Percentiles rank a stretch among this genome's conserved stretches.
phyloP scores from a whole-genome alignment of 352 stramenopile species.

The Phytophthora quininea region DNA sequence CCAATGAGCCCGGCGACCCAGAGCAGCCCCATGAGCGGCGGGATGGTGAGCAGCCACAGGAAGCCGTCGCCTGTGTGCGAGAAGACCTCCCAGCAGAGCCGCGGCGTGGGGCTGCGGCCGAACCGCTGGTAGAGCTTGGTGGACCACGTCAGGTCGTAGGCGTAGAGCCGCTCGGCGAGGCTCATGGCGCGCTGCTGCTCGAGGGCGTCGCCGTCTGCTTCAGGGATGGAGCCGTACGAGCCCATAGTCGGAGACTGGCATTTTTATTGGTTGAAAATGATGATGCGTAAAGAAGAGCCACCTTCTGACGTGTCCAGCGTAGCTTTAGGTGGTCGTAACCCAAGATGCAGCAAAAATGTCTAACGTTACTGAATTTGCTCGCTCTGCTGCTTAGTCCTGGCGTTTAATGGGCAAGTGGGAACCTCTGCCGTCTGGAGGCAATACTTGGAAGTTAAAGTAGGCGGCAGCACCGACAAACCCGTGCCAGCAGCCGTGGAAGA shows the following conservation, averaged over 20 bases:
- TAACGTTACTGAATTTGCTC: no score
- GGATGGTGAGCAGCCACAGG: constrained; percentile 60
- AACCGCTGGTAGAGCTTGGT: constrained; percentile 76
- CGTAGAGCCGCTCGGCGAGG: constrained; percentile 62
- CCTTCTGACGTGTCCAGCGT: neutral
- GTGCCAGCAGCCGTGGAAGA: constrained; percentile 87
- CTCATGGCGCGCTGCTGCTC: constrained; percentile 48
- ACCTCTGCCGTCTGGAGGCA: constrained; percentile 27
- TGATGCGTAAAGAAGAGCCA: constrained; percentile 3
- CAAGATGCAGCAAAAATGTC: neutral
- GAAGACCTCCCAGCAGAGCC: constrained; percentile 78
- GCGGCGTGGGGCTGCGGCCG: constrained; percentile 44
- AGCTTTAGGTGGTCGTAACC: neutral
- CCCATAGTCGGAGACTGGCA: constrained; percentile 15
- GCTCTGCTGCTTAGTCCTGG: constrained; percentile 22
- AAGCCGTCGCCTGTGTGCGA: constrained; percentile 85
- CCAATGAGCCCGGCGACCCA: constrained; percentile 40
- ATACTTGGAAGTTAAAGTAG: constrained; percentile 77
- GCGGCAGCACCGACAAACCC: constrained; percentile 70
- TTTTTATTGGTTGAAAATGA: constrained; percentile 34
- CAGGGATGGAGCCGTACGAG: constrained; percentile 39
- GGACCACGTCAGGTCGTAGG: constrained; percentile 77
- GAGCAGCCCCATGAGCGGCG: constrained; percentile 43
- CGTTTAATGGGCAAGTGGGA: constrained; percentile 48
- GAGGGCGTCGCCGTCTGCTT: constrained; percentile 29